Evolutionary conservation across 768 basidiomycete species (phyloP).

Genomic region (Pleurotus pulmonarius): DNA sequence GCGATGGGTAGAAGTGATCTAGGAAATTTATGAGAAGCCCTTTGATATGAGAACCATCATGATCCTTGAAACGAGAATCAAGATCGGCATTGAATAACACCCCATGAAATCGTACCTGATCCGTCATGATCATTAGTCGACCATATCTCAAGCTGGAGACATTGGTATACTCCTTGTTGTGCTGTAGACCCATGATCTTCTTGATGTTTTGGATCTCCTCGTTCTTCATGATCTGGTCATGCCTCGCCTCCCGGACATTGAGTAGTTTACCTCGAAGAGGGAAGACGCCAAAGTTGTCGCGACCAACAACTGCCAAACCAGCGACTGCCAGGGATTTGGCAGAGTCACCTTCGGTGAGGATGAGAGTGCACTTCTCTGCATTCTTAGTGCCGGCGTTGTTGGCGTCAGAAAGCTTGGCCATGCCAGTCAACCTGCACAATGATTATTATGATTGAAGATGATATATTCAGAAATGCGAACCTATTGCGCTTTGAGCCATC

Average conservation of each 20-base stretch:
- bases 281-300: constrained; percentile 97
- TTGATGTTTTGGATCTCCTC: constrained; percentile 96
- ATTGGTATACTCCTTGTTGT: constrained; percentile 83
- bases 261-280: constrained; percentile 94
- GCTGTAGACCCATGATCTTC: constrained; percentile 95
- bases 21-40: constrained; percentile 98
- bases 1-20: constrained; percentile 94
- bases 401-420: constrained; percentile 93
- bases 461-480: constrained; percentile 31
- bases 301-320: constrained; percentile 90
- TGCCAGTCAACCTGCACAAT: constrained; percentile 68
- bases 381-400: constrained; percentile 91
- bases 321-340: constrained; percentile 96
- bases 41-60: constrained; percentile 99
- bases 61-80: constrained; percentile 58
- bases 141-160: constrained; percentile 80
- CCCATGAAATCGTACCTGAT: constrained; percentile 65
- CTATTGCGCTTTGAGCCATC: constrained; percentile 89
- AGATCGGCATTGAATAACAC: neutral
- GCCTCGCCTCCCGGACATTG: constrained; percentile 95
- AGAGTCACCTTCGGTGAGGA: constrained; percentile 98
- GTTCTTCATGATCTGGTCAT: constrained; percentile 98
- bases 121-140: constrained; percentile 98
- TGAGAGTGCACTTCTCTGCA: constrained; percentile 85
- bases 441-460: no score